These are phyloP conservation scores for Coemansia reversa DNA, from an alignment of 192 early-diverging fungal genomes.

Conservation along the genomic window DNA sequence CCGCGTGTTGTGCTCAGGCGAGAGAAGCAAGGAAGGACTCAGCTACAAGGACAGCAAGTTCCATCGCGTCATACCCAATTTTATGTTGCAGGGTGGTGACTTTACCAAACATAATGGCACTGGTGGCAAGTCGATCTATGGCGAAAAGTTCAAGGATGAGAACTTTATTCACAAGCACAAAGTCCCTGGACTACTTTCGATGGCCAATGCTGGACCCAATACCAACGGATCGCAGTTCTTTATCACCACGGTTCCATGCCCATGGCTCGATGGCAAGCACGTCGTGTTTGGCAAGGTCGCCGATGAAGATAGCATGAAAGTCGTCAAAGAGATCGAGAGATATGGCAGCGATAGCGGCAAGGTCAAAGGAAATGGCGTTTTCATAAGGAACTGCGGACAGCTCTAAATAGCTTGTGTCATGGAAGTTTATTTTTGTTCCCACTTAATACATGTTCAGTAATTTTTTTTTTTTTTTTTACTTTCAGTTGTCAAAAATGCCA, in stretches of 20 bases:
- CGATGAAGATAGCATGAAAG: slow-evolving; percentile 65
- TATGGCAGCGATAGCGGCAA: slow-evolving; percentile 55
- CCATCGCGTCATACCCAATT: slow-evolving; percentile 84
- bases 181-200: slow-evolving; percentile 70
- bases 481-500: no score
- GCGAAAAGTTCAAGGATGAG: slow-evolving; percentile 76
- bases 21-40: slow-evolving; percentile 24
- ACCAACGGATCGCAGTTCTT: slow-evolving; percentile 89
- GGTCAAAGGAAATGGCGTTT: slow-evolving; percentile 56
- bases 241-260: slow-evolving; percentile 67
- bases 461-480: no score
- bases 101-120: slow-evolving; percentile 77
- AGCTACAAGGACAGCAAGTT: slow-evolving; percentile 74
- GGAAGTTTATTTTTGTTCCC: no score
- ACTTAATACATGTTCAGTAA: no score
- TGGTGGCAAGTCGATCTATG: slow-evolving; percentile 81
- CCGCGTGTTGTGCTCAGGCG: slow-evolving; percentile 59
- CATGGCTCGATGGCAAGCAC: slow-evolving; percentile 76
- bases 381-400: slow-evolving; percentile 73
- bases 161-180: slow-evolving; percentile 66
- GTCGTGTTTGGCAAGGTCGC: slow-evolving; percentile 77
- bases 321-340: slow-evolving; percentile 83
- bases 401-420: neutral
- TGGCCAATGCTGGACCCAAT: slow-evolving; percentile 77
- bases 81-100: slow-evolving; percentile 92